Conservation (phyloP, 495 filamentous ascomycete genomes). For the Podospora pseudoanserina region DNA sequence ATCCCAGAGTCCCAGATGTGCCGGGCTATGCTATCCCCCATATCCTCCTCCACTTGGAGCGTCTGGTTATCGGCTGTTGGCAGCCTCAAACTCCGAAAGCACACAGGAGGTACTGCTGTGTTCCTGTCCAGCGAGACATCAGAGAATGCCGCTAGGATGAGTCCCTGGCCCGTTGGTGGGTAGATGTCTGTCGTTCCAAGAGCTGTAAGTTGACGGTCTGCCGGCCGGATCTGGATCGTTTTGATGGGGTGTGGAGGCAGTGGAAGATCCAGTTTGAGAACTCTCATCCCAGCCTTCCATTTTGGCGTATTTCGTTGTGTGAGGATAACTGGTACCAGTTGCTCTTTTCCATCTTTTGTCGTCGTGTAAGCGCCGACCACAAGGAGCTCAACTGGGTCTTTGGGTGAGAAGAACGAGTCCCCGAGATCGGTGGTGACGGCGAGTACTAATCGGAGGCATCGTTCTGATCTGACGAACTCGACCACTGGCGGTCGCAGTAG, state of each 20-base stretch:
- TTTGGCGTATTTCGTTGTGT: conserved; percentile 16
- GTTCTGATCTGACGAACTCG: conserved; percentile 34
- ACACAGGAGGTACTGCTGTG: conserved; percentile 21
- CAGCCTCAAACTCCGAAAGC: conserved; percentile 38
- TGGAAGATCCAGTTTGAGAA: conserved; percentile 38
- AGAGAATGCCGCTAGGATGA: conserved; percentile 38
- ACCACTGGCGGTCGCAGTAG: conserved; percentile 64
- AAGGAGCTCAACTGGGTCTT: conserved; percentile 55
- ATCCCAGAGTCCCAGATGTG: conserved; percentile 78
- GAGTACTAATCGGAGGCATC: conserved; percentile 47
- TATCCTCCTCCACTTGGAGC: conserved; percentile 73
- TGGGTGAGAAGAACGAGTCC: conserved; percentile 72
- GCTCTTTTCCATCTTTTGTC: conserved; percentile 44
- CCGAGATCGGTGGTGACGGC: conserved; percentile 90
- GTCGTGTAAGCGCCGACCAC: conserved; percentile 43
- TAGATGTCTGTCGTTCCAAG: conserved; percentile 33
- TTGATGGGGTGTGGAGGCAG: conserved; percentile 27
- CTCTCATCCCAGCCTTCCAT: conserved; percentile 42
- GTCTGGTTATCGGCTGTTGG: conserved; percentile 17
- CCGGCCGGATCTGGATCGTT: conserved; percentile 38
- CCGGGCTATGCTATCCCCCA: conserved; percentile 89
- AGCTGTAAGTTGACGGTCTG: conserved; percentile 27
- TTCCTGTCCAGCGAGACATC: conserved; percentile 26
- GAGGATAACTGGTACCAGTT: conserved; percentile 39
- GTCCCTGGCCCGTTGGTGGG: conserved; percentile 20